Evolutionary conservation across 441 rosid genomes (phyloP), one percentile per base, ranked within the genome.

Genomic region (Breynia disticha): DNA sequence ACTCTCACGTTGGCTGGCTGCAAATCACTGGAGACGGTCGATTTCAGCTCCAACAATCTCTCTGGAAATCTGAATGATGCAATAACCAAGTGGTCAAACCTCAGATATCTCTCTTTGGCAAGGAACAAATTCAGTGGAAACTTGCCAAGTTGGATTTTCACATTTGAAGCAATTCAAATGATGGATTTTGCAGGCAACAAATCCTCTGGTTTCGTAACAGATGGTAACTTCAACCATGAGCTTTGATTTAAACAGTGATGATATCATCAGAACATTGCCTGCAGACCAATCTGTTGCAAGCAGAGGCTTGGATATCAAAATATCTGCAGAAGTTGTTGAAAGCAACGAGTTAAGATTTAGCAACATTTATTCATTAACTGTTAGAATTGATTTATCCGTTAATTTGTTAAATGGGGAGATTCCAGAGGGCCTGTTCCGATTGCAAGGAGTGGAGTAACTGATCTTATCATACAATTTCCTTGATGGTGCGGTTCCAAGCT

Each of bases 1-100:
- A 91, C 96, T 0, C 72, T 87, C 46, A 90, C 97, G 60, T 64
- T 90, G 61, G 97, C 96, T 0, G 86, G 96, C 11, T 70, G 87
- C 28, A 90, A 80, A 70, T 90, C 95, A 0, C 81, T 87, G 7
- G 97, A 87, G 74, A 62, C 87, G 22, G 97, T 90, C 43, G 97
- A 87, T 66, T 79, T 90, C 43, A 81, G 95, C 63, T 79, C 81
- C 50, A 90, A 87, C 67, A 81, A 81, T 73, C 87, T 87, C 44
- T 84, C 91, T 1, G 97, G 95, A 15, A 67, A 71, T 57, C 41
- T 90, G 53, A 90, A 79, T 37, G 95, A 83, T 70, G 97, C 90
- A 11, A 80, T 87, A 48, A 80, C 88, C 57, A 87, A 84, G 66
- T 87, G 96, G 96, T 73, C 78, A 5, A 83, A 79, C 59, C 83